Percentiles rank a stretch among this genome's conserved stretches.
Conservation (phyloP, 2,329 filamentous ascomycete species). For the Alternaria tenuissima region DNA sequence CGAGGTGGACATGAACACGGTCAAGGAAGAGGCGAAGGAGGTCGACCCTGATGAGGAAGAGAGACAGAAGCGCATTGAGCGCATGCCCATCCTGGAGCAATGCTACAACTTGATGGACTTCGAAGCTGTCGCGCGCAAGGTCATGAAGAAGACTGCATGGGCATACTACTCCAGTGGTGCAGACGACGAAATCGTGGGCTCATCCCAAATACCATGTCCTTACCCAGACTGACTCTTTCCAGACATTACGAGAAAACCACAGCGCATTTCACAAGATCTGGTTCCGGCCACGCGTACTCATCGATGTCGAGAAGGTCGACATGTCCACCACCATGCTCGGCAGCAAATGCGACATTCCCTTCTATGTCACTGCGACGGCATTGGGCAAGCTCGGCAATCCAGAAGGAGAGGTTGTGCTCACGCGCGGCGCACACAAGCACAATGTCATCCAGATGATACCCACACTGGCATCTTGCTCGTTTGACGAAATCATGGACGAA, state of each 20-base stretch:
- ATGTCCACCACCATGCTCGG: constrained; percentile 94
- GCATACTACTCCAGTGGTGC: constrained; percentile 96
- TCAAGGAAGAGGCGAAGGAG: constrained; percentile 46
- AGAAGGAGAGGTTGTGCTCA: constrained; percentile 92
- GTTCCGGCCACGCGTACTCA: constrained; percentile 90
- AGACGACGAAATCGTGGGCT: constrained; percentile 81
- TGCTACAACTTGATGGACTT: constrained; percentile 73
- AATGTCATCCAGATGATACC: constrained; percentile 98
- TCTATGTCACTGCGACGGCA: constrained; percentile 96
- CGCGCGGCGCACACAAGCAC: constrained; percentile 82
- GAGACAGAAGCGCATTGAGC: constrained; percentile 69
- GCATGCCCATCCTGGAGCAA: constrained; percentile 56
- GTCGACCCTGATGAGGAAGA: constrained; percentile 71
- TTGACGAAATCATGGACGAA: constrained; percentile 96
- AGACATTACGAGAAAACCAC: constrained; percentile 97
- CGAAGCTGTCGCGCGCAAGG: constrained; percentile 84
- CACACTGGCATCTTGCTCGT: constrained; percentile 93
- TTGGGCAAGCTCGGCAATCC: constrained; percentile 93
- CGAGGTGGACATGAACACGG: constrained; percentile 49
- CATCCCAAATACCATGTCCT: neutral
- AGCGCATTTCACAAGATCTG: constrained; percentile 95
- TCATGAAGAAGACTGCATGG: constrained; percentile 98
- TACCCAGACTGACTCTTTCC: constrained; percentile 21
- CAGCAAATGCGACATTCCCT: constrained; percentile 81
- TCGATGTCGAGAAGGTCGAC: constrained; percentile 89